A percentile compares a stretch with the other conserved stretches of the same genome.
phyloP scores from a whole-genome alignment of 164 flowering plant genomes.

The Aristolochia californica region DNA sequence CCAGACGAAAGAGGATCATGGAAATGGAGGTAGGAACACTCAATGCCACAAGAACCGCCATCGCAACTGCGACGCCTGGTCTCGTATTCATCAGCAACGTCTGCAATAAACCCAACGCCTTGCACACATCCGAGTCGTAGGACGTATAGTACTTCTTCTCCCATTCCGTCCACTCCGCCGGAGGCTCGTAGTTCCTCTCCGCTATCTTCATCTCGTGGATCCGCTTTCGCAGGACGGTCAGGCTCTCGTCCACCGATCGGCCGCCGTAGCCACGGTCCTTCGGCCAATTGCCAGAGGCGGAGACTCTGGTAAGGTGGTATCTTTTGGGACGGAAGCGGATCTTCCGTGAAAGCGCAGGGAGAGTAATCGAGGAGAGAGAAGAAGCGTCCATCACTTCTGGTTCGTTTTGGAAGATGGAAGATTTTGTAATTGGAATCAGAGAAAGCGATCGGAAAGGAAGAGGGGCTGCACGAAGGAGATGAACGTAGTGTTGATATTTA shows the following conservation, averaged over 20 bases:
- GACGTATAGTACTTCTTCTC: conserved; percentile 33
- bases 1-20: conserved; percentile 12
- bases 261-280: conserved; percentile 12
- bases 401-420: too few relatives aligned
- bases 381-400: too few relatives aligned
- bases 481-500: too few relatives aligned
- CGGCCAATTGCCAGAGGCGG: conserved; percentile 5
- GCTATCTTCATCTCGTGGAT: conserved; percentile 47
- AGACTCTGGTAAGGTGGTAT: too few relatives aligned
- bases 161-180: conserved; percentile 48
- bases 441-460: too few relatives aligned
- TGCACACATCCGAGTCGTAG: conserved; percentile 31
- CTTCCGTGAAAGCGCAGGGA: too few relatives aligned
- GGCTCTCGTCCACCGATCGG: conserved; percentile 30
- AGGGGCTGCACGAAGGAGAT: too few relatives aligned
- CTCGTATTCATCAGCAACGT: conserved; percentile 40
- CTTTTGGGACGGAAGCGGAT: neutral
- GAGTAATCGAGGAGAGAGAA: too few relatives aligned
- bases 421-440: too few relatives aligned
- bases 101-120: conserved; percentile 33
- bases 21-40: conserved; percentile 29
- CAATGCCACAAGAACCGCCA: conserved; percentile 15
- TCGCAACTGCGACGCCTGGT: conserved; percentile 45
- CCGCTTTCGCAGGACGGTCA: conserved; percentile 24
- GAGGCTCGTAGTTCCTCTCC: conserved; percentile 36